These are phyloP conservation scores for Cutaneotrichosporon sp. DNA, from an alignment of 1,284 basidiomycete genomes.

Conservation along the genomic window DNA sequence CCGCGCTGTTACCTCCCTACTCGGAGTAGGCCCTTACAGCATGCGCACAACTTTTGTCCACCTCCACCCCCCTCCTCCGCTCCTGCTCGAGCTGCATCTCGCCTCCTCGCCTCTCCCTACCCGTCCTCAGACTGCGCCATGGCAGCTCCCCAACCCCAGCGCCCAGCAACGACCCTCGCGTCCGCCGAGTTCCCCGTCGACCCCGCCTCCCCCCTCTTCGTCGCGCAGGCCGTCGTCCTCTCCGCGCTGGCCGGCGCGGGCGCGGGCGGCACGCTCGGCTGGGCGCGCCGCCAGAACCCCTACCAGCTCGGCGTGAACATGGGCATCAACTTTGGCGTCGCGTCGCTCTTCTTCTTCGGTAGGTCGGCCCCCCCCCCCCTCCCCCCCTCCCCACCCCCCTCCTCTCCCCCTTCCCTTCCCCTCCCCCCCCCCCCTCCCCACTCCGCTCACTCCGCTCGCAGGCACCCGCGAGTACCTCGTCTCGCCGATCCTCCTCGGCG, in stretches of 20 bases:
- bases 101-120: too few relatives aligned
- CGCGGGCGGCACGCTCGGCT: conserved; percentile 40
- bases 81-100: too few relatives aligned
- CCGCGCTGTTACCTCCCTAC: too few relatives aligned
- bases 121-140: too few relatives aligned
- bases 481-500: conserved; percentile 39
- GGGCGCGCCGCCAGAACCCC: conserved; percentile 35
- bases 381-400: too few relatives aligned
- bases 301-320: conserved; percentile 37
- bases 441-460: neutral
- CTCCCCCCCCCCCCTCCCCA: neutral
- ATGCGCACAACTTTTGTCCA: too few relatives aligned
- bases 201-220: conserved; percentile 24
- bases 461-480: conserved; percentile 49
- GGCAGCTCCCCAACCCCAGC: neutral
- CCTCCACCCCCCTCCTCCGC: too few relatives aligned
- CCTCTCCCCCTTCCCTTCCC: neutral
- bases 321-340: conserved; percentile 43
- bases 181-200: conserved; percentile 21
- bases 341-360: conserved; percentile 47
- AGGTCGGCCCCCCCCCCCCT: too few relatives aligned
- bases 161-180: neutral
- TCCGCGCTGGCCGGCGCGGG: conserved; percentile 34
- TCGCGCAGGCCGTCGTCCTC: conserved; percentile 16
- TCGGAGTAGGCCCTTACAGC: too few relatives aligned